A percentile compares a stretch with the other conserved stretches of the same genome.
phyloP scores from a whole-genome alignment of 306 rosid species.

The Dryas alaskensis region DNA sequence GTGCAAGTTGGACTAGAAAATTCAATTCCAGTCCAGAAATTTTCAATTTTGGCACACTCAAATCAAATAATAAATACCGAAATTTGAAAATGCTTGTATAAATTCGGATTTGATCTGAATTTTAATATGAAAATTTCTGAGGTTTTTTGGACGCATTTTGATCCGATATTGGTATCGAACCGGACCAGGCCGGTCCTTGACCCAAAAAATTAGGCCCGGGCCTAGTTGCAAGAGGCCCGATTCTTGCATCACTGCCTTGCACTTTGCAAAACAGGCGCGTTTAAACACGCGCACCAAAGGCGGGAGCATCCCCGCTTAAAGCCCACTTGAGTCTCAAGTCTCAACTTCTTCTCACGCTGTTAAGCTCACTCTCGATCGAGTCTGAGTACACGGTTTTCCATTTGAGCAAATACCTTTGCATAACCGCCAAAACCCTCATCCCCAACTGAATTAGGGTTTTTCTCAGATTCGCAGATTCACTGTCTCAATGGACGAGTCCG shows the following conservation, averaged over 20 bases:
- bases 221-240: too few relatives aligned
- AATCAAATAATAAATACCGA: too few relatives aligned
- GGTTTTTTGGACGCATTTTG: too few relatives aligned
- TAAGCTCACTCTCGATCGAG: neutral
- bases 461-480: neutral
- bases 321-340: neutral
- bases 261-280: conserved; percentile 13
- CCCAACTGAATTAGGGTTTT: conserved; percentile 13
- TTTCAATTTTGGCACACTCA: too few relatives aligned
- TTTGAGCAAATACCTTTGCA: neutral
- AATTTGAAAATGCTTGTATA: too few relatives aligned
- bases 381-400: neutral
- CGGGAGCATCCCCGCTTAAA: conserved; percentile 40
- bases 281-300: conserved; percentile 34
- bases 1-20: too few relatives aligned
- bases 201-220: too few relatives aligned
- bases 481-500: conserved; percentile 51
- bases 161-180: too few relatives aligned
- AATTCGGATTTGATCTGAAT: too few relatives aligned
- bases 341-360: neutral
- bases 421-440: conserved; percentile 11
- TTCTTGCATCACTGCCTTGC: neutral
- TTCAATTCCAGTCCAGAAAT: too few relatives aligned
- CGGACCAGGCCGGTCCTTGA: too few relatives aligned
- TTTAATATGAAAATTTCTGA: too few relatives aligned